These are phyloP conservation scores for Epithele typhae DNA, from an alignment of 768 basidiomycete species.

Conservation along the genomic window DNA sequence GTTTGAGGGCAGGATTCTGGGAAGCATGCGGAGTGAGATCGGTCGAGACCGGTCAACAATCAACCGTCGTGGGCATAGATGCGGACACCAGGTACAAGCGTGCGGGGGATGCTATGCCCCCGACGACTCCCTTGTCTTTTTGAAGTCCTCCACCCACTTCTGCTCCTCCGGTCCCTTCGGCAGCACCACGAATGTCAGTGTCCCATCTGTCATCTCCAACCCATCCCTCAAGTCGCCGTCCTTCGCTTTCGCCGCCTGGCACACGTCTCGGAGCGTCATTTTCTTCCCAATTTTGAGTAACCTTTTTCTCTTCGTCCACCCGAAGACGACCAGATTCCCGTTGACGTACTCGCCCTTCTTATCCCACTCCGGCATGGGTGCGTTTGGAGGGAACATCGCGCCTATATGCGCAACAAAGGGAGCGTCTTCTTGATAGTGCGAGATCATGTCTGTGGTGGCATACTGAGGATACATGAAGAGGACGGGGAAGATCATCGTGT, in stretches of 20 bases:
- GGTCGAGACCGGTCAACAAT: no score
- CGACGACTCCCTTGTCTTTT: slow-evolving; percentile 30
- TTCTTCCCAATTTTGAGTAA: slow-evolving; percentile 90
- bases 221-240: slow-evolving; percentile 67
- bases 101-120: not conserved
- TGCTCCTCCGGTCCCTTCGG: slow-evolving; percentile 74
- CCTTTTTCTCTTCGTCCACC: slow-evolving; percentile 69
- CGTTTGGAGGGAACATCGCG: slow-evolving; percentile 78
- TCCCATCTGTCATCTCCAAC: slow-evolving; percentile 78
- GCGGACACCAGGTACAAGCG: no score
- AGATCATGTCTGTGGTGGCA: slow-evolving; percentile 83
- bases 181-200: slow-evolving; percentile 73
- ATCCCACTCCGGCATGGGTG: slow-evolving; percentile 74
- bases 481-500: slow-evolving; percentile 74
- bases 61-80: no score
- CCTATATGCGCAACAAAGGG: slow-evolving; percentile 75
- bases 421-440: slow-evolving; percentile 80
- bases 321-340: slow-evolving; percentile 72
- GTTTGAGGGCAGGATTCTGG: no score
- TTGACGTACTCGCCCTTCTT: slow-evolving; percentile 57
- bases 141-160: slow-evolving; percentile 88
- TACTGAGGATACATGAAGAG: slow-evolving; percentile 94
- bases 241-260: slow-evolving; percentile 54
- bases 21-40: no score
- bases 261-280: slow-evolving; percentile 80